Conservation (phyloP, 208 protist species). For the Crithidia fasciculata region DNA sequence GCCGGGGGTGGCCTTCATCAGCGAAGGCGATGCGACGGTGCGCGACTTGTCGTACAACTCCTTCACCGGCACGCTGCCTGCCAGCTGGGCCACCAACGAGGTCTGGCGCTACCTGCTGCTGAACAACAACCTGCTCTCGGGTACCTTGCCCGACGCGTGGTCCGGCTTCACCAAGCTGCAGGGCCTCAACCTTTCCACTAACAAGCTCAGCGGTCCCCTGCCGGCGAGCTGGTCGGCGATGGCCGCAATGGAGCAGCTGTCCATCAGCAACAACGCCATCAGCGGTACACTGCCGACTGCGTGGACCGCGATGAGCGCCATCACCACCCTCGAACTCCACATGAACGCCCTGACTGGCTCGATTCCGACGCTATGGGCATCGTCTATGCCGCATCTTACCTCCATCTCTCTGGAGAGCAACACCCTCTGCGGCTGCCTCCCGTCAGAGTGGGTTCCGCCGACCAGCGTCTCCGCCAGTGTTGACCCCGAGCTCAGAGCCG, state of each 20-base stretch:
- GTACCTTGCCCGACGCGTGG: constrained; percentile 7
- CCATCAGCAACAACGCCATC: constrained; percentile 17
- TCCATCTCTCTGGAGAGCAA: not conserved
- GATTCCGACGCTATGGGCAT: not conserved
- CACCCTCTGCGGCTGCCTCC: constrained; percentile 8
- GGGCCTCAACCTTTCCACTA: constrained; percentile 4
- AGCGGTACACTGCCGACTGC: constrained; percentile 6
- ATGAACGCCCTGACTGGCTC: constrained; percentile 1
- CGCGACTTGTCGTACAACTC: constrained; percentile 11
- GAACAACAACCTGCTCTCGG: constrained; percentile 5
- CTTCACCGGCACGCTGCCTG: constrained; percentile 4
- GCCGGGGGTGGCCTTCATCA: not conserved
- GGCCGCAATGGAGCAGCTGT: constrained; percentile 1
- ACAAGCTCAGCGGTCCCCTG: constrained; percentile 13
- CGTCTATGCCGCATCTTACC: not conserved
- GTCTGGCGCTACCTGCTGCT: constrained; percentile 8
- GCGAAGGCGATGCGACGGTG: not conserved
- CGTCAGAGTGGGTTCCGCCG: not conserved
- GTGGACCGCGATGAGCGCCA: not conserved
- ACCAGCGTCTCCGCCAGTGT: not conserved
- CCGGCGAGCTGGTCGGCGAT: constrained; percentile 23
- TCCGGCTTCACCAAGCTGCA: not conserved
- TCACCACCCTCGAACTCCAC: not conserved
- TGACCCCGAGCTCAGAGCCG: not conserved
- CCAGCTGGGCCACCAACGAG: not conserved